Percentiles rank a stretch among this genome's conserved stretches.
Conservation (phyloP, 176 grass and related monocot species). For the Aegilops bicornis region DNA sequence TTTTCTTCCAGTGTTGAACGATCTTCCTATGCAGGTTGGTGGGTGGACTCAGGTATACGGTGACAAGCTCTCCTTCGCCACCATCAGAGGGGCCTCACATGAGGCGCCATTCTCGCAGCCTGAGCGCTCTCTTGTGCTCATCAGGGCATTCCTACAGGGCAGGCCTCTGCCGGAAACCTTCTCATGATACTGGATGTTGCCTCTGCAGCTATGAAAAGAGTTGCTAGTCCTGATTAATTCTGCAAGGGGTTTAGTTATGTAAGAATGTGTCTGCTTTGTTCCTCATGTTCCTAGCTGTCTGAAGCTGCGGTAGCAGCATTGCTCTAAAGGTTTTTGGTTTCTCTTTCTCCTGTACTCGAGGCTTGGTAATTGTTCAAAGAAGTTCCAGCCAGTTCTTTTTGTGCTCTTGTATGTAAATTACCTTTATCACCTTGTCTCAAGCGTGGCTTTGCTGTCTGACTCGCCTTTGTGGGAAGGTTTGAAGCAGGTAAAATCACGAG, state of each 20-base stretch:
- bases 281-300: constrained; percentile 10
- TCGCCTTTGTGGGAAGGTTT: too few species aligned
- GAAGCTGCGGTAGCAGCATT: constrained; percentile 9
- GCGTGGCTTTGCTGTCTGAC: too few species aligned
- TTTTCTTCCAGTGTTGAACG: neutral
- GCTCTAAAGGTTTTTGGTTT: constrained; percentile 22
- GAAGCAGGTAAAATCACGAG: too few species aligned
- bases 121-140: constrained; percentile 83
- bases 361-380: constrained; percentile 42
- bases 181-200: constrained; percentile 35
- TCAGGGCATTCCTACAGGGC: constrained; percentile 77
- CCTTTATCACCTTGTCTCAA: neutral
- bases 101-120: constrained; percentile 99
- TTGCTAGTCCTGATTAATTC: constrained; percentile 5
- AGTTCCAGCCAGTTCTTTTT: constrained; percentile 5
- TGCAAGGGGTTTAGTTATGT: constrained; percentile 32
- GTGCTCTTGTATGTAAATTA: constrained; percentile 19
- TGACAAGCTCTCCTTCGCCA: constrained; percentile 74
- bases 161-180: constrained; percentile 86
- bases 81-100: constrained; percentile 90
- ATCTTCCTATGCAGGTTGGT: constrained; percentile 54
- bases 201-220: neutral
- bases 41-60: constrained; percentile 96
- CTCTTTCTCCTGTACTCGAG: constrained; percentile 4
- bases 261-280: constrained; percentile 33